Base-by-base conservation (phyloP, 108 stramenopile genomes). In the Cyclostephanos tholiformis region DNA sequence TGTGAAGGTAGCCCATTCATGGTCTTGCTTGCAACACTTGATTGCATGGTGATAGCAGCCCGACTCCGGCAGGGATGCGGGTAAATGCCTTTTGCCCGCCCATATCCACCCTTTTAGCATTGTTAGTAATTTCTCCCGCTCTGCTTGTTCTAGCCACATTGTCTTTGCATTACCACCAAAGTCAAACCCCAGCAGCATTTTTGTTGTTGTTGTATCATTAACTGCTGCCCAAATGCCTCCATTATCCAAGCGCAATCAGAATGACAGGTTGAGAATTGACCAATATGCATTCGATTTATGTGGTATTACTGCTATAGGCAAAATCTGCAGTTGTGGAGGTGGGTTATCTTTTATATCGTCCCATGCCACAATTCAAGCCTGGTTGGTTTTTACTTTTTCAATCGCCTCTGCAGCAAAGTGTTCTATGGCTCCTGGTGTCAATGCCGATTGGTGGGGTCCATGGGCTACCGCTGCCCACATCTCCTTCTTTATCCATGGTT, bases 81-180 rank as follows among this genome's bases (percentile, higher is more conserved):
- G 22, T 39, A 32, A 75, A 75, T 0, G 74, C 74, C 29, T 23
- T 0, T 11, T 30, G 6, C 46, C 35, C 2, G 46, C 2, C 13
- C 57, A 56, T 4, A 75, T n/a, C 65, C 74, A 75, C 7, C 23
- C 20, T 32, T 49, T 44, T 0, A 71, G 3, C 0, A 50, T 43
- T 4, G 38, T 10, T 0, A 71, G 3, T 8, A 59, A 0, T 10
- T 27, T 30, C 0, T 59, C 4, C 0, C 51, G 32, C n/a, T 76
- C 62, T 2, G 4, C 25, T 10, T 59, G 46, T 32, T 35, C 66
- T 2, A 76, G 50, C 58, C 65, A 66, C 1, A 76, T 4, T 0
- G 75, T 76, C 16, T 76, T 67, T 22, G 30, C 58, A 11, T 76
- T 44, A n/a, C n/a, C n/a, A n/a, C n/a, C n/a, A 23, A 76, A 76